Conservation (phyloP, 371 early-diverging fungal genomes). For the Capillidium heterosporum region DNA sequence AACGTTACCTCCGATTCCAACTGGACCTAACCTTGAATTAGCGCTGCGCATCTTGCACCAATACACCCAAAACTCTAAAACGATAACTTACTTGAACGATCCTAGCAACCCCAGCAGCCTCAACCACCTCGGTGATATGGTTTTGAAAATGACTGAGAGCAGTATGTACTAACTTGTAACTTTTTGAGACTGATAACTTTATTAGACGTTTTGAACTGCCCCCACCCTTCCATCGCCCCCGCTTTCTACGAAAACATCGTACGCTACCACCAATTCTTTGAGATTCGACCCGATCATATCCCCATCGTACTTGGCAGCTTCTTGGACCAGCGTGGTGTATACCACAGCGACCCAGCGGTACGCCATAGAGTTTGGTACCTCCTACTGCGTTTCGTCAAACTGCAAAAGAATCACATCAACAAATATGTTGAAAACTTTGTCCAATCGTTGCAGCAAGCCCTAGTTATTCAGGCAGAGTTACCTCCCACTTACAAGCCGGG, state of each 20-base stretch:
- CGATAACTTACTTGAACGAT: constrained; percentile 26
- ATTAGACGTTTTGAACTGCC: constrained; percentile 47
- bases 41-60: constrained; percentile 56
- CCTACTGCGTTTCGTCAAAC: constrained; percentile 68
- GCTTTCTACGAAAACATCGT: constrained; percentile 59
- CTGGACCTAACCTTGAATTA: constrained; percentile 72
- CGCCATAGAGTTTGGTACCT: constrained; percentile 77
- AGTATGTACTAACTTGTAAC: constrained; percentile 14
- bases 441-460: background rate
- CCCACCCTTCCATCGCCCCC: constrained; percentile 57
- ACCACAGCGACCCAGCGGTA: constrained; percentile 43
- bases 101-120: constrained; percentile 18
- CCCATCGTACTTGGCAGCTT: constrained; percentile 53
- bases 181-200: background rate
- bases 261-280: constrained; percentile 60
- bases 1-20: constrained; percentile 22
- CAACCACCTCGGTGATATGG: constrained; percentile 50
- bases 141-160: constrained; percentile 46
- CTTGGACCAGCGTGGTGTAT: constrained; percentile 62
- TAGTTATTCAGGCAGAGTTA: constrained; percentile 18
- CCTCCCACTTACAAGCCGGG: constrained; percentile 15
- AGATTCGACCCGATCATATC: constrained; percentile 39
- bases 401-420: constrained; percentile 35
- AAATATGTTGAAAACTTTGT: constrained; percentile 40
- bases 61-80: constrained; percentile 48